Evolutionary conservation across 768 basidiomycete genomes (phyloP).

Genomic region (Suillus lakei): DNA sequence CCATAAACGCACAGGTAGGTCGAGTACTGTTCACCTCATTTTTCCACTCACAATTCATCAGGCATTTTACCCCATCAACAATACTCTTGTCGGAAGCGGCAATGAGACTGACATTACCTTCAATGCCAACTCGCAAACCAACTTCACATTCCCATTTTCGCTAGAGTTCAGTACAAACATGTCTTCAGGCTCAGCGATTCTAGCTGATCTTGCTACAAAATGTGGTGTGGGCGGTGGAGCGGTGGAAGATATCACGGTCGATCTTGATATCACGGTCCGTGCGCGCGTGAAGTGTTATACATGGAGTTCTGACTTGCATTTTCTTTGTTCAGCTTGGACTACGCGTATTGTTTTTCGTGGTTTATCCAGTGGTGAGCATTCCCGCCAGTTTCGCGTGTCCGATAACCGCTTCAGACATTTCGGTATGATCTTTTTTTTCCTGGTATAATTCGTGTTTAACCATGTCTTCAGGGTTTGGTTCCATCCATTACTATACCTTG

Average conservation of each 20-base stretch:
- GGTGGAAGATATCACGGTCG: constrained; percentile 55
- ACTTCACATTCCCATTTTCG: constrained; percentile 77
- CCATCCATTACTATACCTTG: constrained; percentile 15
- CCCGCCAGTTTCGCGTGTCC: constrained; percentile 70
- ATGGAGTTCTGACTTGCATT: constrained; percentile 3
- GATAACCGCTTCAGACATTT: constrained; percentile 39
- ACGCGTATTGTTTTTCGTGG: constrained; percentile 63
- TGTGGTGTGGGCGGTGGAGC: constrained; percentile 58
- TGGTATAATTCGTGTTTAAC: constrained; percentile 16
- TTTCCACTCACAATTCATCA: constrained; percentile 30
- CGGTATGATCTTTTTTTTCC: constrained; percentile 16
- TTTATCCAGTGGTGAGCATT: constrained; percentile 70
- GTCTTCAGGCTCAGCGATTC: constrained; percentile 57
- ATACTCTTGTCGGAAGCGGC: constrained; percentile 71
- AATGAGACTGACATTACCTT: constrained; percentile 49
- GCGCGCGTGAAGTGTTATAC: constrained; percentile 6
- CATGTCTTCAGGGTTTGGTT: constrained; percentile 19
- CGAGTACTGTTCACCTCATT: constrained; percentile 6
- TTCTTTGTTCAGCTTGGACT: constrained; percentile 57
- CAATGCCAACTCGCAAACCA: constrained; percentile 57
- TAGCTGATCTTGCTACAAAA: constrained; percentile 64
- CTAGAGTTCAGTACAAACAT: constrained; percentile 60
- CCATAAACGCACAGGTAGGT: constrained; percentile 63
- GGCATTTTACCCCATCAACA: constrained; percentile 79
- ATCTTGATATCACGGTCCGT: constrained; percentile 71